phyloP scores from a whole-genome alignment of 805 yeast species.

The Zygosaccharomyces kombuchaensis region DNA sequence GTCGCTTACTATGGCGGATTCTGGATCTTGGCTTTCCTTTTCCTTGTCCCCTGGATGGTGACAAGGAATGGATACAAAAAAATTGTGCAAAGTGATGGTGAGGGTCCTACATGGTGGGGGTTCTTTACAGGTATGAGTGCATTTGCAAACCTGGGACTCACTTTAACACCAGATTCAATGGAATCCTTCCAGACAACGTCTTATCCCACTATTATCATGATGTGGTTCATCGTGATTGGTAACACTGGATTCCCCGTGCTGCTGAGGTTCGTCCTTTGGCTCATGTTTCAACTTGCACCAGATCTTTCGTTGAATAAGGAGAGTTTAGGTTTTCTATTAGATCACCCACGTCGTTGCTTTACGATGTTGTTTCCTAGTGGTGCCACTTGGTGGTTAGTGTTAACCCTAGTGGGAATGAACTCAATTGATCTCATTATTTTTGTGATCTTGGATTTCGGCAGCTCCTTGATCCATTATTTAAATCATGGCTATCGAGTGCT shows the following conservation, averaged over 20 bases:
- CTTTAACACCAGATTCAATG: slow-evolving; percentile 82
- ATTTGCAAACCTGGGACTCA: slow-evolving; percentile 81
- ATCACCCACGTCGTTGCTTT: slow-evolving; percentile 96
- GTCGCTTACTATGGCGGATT: slow-evolving; percentile 70
- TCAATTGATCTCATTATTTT: slow-evolving; percentile 75
- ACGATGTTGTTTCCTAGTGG: slow-evolving; percentile 85
- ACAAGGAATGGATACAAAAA: slow-evolving; percentile 40
- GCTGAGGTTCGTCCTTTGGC: slow-evolving; percentile 79
- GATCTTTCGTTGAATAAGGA: slow-evolving; percentile 64
- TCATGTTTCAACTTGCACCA: slow-evolving; percentile 60
- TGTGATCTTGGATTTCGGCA: slow-evolving; percentile 67
- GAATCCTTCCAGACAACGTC: slow-evolving; percentile 55
- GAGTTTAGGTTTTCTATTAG: slow-evolving; percentile 78
- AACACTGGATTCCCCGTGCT: slow-evolving; percentile 92
- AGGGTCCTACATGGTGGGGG: slow-evolving; percentile 89
- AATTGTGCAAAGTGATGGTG: slow-evolving; percentile 50
- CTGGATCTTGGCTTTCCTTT: slow-evolving; percentile 50
- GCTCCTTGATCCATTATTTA: slow-evolving; percentile 47
- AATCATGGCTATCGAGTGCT: slow-evolving; percentile 66
- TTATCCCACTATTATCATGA: slow-evolving; percentile 57
- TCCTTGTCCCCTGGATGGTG: slow-evolving; percentile 61
- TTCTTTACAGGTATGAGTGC: slow-evolving; percentile 75
- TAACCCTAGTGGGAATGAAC: slow-evolving; percentile 68
- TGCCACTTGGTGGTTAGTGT: slow-evolving; percentile 92
- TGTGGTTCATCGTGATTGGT: slow-evolving; percentile 80